Evolutionary conservation across 208 protist genomes (phyloP).

Genomic region (Wallacemonas sp.): DNA sequence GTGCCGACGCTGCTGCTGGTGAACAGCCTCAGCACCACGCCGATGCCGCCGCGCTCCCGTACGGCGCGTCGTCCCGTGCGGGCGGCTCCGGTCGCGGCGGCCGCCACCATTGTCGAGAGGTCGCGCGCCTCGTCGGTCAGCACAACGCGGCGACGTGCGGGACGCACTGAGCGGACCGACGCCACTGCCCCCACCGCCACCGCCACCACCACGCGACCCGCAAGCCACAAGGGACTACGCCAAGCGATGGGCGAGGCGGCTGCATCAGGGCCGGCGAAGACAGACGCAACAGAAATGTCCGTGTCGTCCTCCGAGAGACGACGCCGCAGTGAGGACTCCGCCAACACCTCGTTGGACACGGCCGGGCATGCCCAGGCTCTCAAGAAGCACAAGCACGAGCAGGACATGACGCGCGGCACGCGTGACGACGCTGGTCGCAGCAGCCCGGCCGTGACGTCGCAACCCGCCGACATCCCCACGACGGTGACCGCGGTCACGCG

Average conservation of each 20-base stretch:
- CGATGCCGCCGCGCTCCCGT: slow-evolving; percentile 8
- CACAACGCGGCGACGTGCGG: slow-evolving; percentile 1
- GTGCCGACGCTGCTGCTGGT: slow-evolving; percentile 8
- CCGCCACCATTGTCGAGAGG: slow-evolving; percentile 1
- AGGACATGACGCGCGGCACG: not conserved
- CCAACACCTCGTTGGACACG: not conserved
- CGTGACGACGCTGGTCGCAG: no score
- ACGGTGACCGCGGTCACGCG: no score
- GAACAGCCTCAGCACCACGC: not conserved
- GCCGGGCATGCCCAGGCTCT: not conserved
- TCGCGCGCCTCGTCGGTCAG: slow-evolving; percentile 15
- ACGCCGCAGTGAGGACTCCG: no score
- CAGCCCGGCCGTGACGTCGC: no score
- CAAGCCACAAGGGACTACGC: no score
- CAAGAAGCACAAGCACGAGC: slow-evolving; percentile 4
- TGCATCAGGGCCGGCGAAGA: no score
- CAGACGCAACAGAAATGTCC: no score
- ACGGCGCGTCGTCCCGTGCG: slow-evolving; percentile 10
- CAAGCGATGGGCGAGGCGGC: no score
- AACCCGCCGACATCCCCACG: no score
- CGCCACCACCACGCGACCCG: no score
- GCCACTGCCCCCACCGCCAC: no score
- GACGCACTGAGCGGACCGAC: not conserved
- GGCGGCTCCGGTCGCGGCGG: not conserved
- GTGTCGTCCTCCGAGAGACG: no score